Base-by-base conservation (phyloP, 2,329 filamentous ascomycete species). In the Arthroderma sp. region DNA sequence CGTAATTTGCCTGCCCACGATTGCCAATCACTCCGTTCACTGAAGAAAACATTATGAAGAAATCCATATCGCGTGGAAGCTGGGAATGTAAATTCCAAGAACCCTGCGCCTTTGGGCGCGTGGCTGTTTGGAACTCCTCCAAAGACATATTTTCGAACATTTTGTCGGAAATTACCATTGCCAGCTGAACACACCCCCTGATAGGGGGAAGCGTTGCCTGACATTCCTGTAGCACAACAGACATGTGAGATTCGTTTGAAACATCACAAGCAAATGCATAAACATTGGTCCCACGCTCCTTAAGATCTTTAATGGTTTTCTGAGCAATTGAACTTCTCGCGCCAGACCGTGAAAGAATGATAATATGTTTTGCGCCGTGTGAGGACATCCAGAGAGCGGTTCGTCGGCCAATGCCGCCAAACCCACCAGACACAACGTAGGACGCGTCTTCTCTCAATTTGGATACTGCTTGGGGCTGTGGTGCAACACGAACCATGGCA, bases 41-140 rank as follows among this genome's bases (percentile, higher is more conserved):
- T 1, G 65, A 68, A 2, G 64, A 66, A 4, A 68, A 49, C 10
- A 63, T 50, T 29, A 69, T 51, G 51, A 68, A 69, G 53, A 69
- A 70, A 47, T 68, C 64, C 6, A 70, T 52, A 3, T 54, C 53
- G 1, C 30, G 33, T 0, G 56, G 56, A 2, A 62, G 51, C 6
- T 49, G 45, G 2, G 10, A 5, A 40, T 65, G 59, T 5, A 58
- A 53, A 40, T 57, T 62, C 56, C 55, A 58, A 1, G 59, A 55
- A 1, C 49, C 55, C 3, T 48, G 10, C 10, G 60, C 54, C 48
- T 69, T 70, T 2, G 63, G 57, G 27, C 51, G 47, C 2, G 61
- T 48, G 1, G 58, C 56, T 0, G 45, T 49, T 3, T 50, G 51
- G 50, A 58, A 68, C 30, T 66, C 51, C 1, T 54, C 49, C 38